Base-by-base conservation (phyloP, 148 eudicot species). In the Gaultheria prostrata region DNA sequence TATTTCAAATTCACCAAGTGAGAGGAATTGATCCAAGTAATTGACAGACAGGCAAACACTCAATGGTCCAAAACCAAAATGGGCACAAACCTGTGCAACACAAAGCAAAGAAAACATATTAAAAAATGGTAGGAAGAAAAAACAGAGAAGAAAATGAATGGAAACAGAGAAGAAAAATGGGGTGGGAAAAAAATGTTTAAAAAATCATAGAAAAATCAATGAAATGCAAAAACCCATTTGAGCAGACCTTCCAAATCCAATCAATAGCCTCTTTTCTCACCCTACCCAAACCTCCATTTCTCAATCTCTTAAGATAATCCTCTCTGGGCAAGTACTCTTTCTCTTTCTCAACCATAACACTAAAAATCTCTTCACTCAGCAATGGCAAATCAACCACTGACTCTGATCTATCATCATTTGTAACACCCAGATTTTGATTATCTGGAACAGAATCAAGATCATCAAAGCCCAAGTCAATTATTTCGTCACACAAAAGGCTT, bases 211-310 rank as follows among this genome's bases (percentile, higher is more conserved):
- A 71, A 71, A 57, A 18, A 57, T 6, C 63, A 57, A 61, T 51
- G 5, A 17, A 85, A 57, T 33, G 30, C 20, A 43, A 76, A 49
- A 79, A 49, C 46, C 33, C 30, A 56, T 49, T 30, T 8, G 35
- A 45, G 11, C 83, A 28, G 26, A 95, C 98, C 98, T 94, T 94
- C 51, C 74, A 87, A 92, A 96, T 96, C 99, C 98, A 94, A 87
- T 94, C 91, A 87, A 93, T 83, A 80, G 93, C 95, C 54, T 93
- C 87, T 74, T 57, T 88, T 59, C 99, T 91, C 78, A 85, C 26
- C 26, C 15, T 78, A 86, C 76, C 69, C 91, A 90, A 86, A 8
- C 85, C 87, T 46, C 95, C 94, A 90, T 61, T 90, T 83, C 92
- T 89, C 79, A 94, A 78, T 85, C 92, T 92, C 21, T 10, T 43